Evolutionary conservation across 2,329 filamentous ascomycete genomes (phyloP).

Genomic region (Sarocladium strictum): DNA sequence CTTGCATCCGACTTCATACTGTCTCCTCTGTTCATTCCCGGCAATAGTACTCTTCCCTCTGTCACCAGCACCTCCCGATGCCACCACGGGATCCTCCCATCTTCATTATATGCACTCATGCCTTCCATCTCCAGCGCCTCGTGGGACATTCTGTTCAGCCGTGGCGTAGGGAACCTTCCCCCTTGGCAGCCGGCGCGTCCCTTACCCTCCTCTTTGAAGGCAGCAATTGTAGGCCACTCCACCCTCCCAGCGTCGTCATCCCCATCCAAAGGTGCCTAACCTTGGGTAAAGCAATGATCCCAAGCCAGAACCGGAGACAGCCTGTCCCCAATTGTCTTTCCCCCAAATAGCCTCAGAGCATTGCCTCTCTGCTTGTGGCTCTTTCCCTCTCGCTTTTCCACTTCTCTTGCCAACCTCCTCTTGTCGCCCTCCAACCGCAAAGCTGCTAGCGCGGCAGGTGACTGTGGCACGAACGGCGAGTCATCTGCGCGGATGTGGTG

Average conservation of each 20-base stretch:
- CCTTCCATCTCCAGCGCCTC: conserved; percentile 10
- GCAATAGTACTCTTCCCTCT: not conserved
- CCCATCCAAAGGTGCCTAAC: conserved; percentile 10
- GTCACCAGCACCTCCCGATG: conserved; percentile 17
- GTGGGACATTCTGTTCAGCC: conserved; percentile 15
- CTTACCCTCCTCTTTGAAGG: conserved; percentile 30
- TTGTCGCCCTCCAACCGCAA: conserved; percentile 25
- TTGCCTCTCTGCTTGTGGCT: conserved; percentile 11
- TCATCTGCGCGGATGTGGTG: conserved; percentile 28
- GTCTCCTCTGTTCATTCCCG: too few species aligned
- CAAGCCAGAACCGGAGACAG: conserved; percentile 28
- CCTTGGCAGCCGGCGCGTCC: conserved; percentile 18
- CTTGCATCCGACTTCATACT: too few species aligned
- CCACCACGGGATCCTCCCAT: conserved; percentile 20
- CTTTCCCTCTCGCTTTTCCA: conserved; percentile 17
- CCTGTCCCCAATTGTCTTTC: conserved; percentile 21
- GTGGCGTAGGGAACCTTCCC: conserved; percentile 27
- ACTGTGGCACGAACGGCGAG: conserved; percentile 32
- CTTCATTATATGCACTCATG: conserved; percentile 13
- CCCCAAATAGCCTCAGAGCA: conserved; percentile 17
- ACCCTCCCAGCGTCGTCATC: conserved; percentile 14
- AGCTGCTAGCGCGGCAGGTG: conserved; percentile 26
- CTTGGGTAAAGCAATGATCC: conserved; percentile 26
- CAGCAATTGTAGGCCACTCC: conserved; percentile 29
- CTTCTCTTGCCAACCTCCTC: conserved; percentile 18